These are phyloP conservation scores for Melanogaster broomeanus DNA, from an alignment of 768 basidiomycete species.

Conservation along the genomic window DNA sequence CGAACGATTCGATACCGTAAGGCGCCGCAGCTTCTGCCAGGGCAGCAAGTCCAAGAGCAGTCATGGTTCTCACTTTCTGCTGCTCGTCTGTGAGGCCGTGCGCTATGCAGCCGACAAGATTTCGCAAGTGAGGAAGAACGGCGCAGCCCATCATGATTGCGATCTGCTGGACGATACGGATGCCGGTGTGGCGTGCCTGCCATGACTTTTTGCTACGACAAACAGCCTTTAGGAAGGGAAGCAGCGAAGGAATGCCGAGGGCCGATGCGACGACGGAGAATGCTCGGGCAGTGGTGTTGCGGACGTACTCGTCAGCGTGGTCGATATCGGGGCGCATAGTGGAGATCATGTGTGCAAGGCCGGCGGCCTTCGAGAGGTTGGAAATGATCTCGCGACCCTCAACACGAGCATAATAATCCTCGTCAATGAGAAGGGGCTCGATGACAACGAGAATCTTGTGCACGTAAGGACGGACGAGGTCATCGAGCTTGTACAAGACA, in stretches of 20 bases:
- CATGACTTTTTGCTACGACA: conserved; percentile 99
- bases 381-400: conserved; percentile 99
- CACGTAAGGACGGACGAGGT: conserved; percentile 97
- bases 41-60: conserved; percentile 78
- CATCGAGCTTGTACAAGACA: conserved; percentile 97
- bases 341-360: conserved; percentile 99
- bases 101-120: conserved; percentile 94
- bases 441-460: conserved; percentile 99
- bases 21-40: conserved; percentile 97
- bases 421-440: conserved; percentile 97
- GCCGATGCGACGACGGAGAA: conserved; percentile 99
- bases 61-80: conserved; percentile 82
- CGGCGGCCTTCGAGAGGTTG: conserved; percentile 97
- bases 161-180: conserved; percentile 99
- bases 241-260: conserved; percentile 94
- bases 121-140: conserved; percentile 93
- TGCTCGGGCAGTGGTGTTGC: conserved; percentile 97
- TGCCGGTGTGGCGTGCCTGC: conserved; percentile 99
- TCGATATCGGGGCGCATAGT: conserved; percentile 99
- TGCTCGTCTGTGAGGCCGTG: conserved; percentile 78
- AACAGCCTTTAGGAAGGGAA: conserved; percentile 98
- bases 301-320: conserved; percentile 98
- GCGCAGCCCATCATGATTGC: conserved; percentile 99
- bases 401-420: conserved; percentile 94
- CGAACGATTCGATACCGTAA: conserved; percentile 99